Evolutionary conservation across 2,329 filamentous ascomycete species (phyloP), one percentile per base, ranked within the genome.

Genomic region (Trichoderma breve): DNA sequence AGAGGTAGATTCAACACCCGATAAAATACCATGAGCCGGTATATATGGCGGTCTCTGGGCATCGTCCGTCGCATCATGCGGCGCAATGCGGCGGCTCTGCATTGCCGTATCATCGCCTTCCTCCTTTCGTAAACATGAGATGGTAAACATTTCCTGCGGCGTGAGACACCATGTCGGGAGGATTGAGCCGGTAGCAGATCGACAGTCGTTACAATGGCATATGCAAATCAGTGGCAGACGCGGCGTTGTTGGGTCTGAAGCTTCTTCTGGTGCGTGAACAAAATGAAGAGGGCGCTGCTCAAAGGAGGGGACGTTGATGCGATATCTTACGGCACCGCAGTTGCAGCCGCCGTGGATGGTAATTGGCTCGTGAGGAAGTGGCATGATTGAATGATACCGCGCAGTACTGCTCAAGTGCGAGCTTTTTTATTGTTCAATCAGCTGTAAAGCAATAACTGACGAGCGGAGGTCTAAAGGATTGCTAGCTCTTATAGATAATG

Each of bases 271-370:
- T 6, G 39, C 39, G 6, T 65, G 62, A 21, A 65, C 65, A 28
- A 68, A 68, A 26, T 68, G 30, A 11, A 58, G 21, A 2, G 30
- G 51, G 18, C 65, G 65, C 12, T 58, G 7, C 8, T 58, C 51
- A 9, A 58, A 55, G 65, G 47, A 24, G 65, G 65, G 34, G 34
- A 57, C 57, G 18, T 51, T 30, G 34, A 68, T 68, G 21, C 53
- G 30, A 43, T 68, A 60, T 47, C 65, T 36, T 3, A 68, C 15
- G 24, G 65, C 51, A 4, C 65, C 30, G 47, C 65, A 68, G 11
- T 68, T 68, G 66, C 66, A 30, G 53, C 66, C 66, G 8, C 66
- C 66, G 28, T 57, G 24, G 34, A 51, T 60, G 18, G 51, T 28
- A 9, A 60, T 21, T 12, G 57, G 6, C 32, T 39, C 58, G 0